These are phyloP conservation scores for Nemania sp. DNA, from an alignment of 2,329 filamentous ascomycete genomes.

Conservation along the genomic window DNA sequence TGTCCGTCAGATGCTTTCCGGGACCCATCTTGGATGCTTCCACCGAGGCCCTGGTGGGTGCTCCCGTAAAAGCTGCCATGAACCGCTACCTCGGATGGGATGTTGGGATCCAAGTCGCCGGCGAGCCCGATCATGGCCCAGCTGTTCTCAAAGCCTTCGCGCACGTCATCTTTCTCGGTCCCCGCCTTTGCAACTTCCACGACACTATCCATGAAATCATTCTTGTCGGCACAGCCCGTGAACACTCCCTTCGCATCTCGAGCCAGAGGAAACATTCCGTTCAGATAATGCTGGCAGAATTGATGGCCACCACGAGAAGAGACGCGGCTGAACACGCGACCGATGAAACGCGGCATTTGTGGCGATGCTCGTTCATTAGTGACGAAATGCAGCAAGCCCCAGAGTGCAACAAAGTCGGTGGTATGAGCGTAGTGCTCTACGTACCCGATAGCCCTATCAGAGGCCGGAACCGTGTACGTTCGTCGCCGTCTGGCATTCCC, in stretches of 20 bases:
- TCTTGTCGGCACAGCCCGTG: constrained; percentile 50
- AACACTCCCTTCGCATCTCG: constrained; percentile 47
- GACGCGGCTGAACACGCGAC: constrained; percentile 61
- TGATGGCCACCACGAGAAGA: constrained; percentile 58
- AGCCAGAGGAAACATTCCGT: constrained; percentile 62
- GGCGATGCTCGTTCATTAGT: constrained; percentile 49
- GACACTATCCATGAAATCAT: constrained; percentile 64
- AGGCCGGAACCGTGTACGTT: constrained; percentile 37
- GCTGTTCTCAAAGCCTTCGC: constrained; percentile 53
- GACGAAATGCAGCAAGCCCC: constrained; percentile 73
- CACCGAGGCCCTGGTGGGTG: constrained; percentile 40
- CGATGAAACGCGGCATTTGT: constrained; percentile 62
- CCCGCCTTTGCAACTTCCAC: constrained; percentile 51
- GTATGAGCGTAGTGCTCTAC: constrained; percentile 82
- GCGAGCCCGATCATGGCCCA: constrained; percentile 46
- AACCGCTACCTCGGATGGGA: constrained; percentile 40
- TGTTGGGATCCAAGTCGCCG: constrained; percentile 22
- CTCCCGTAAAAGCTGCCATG: constrained; percentile 44
- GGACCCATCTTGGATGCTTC: constrained; percentile 33
- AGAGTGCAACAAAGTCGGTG: constrained; percentile 72
- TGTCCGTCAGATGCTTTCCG: constrained; percentile 39
- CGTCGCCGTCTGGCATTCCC: constrained; percentile 8
- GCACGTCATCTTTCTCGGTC: constrained; percentile 47
- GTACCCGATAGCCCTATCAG: constrained; percentile 62
- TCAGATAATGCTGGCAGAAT: constrained; percentile 63